phyloP scores from a whole-genome alignment of 352 stramenopile genomes.

The Phytophthora hibernalis region DNA sequence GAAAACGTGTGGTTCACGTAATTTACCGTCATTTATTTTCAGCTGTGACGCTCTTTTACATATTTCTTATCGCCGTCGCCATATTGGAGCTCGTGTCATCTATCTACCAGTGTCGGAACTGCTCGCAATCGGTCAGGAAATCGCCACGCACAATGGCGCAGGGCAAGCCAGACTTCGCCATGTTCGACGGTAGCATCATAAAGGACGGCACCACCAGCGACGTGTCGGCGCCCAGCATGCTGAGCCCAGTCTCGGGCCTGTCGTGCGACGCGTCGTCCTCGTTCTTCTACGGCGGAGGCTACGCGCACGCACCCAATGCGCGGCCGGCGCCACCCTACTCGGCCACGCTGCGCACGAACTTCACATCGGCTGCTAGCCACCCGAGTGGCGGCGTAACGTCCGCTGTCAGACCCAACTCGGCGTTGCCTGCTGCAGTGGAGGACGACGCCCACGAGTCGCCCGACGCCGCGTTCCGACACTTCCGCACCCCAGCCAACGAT shows the following conservation, averaged over 20 bases:
- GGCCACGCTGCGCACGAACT: conserved; percentile 70
- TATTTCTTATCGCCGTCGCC: conserved; percentile 21
- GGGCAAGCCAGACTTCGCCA: conserved; percentile 39
- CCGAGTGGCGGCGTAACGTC: conserved; percentile 4
- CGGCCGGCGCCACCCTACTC: conserved; percentile 55
- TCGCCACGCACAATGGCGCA: conserved; percentile 26
- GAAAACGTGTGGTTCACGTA: no score
- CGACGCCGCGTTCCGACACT: conserved; percentile 58
- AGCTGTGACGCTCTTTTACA: conserved; percentile 32
- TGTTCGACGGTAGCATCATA: conserved; percentile 59
- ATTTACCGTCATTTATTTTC: conserved; percentile 20
- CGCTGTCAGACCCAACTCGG: conserved; percentile 13
- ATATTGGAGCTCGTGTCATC: conserved; percentile 1
- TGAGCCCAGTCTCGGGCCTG: conserved; percentile 49
- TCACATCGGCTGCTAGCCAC: conserved; percentile 50
- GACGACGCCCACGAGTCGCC: conserved; percentile 49
- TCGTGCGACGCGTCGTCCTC: conserved; percentile 45
- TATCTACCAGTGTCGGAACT: conserved; percentile 7
- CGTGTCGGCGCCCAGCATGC: conserved; percentile 41
- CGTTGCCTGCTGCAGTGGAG: conserved; percentile 11
- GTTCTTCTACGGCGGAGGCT: conserved; percentile 41
- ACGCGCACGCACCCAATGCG: conserved; percentile 30
- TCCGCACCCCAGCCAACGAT: conserved; percentile 50
- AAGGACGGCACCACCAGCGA: conserved; percentile 50
- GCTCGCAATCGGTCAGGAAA: neutral